Base-by-base conservation (phyloP, 495 filamentous ascomycete species). In the Aspergillus ellipticus region DNA sequence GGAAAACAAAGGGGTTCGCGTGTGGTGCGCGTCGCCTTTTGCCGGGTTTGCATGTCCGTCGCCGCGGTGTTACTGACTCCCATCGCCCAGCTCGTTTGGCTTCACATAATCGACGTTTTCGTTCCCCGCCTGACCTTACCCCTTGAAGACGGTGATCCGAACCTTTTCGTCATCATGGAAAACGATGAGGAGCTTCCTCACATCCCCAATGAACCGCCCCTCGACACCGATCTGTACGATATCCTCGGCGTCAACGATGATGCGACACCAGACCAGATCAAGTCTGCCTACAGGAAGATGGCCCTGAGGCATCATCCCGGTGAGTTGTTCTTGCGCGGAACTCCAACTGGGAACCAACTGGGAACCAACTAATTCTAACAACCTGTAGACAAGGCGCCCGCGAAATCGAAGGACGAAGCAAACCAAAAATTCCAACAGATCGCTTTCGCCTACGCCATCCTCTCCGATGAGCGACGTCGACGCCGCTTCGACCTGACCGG, bases 241-340 rank as follows among this genome's bases (percentile, higher is more conserved):
- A 90, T 94, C 65, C 78, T 98, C 22, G 87, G 82, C 11, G 74
- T 94, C 49, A 75, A 84, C 52, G 78, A 78, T 22, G 79, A 86
- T 41, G 89, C 87, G 53, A 85, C 80, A 17, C 87, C 94, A 45
- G 76, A 77, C 48, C 89, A 95, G 61, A 87, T 98, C 71, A 98
- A 97, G 65, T 91, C 94, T 68, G 92, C 94, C 11, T 98, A 98
- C 75, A 83, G 89, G 65, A 97, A 96, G 68, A 81, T 90, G 59
- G 90, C 88, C 55, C 72, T 98, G 56, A 79, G 88, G 58, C 91
- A 95, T 61, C 94, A 98, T 74, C 94, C 94, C 58, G 93, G 96
- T 83, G 92, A 17, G 58, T 16, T 33, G 3, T 10, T 8, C 10
- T 21, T 4, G 10, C 2, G 6, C 24, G 20, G 17, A 35, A 11